Evolutionary conservation across 352 stramenopile species (phyloP).

Genomic region (Phytophthora quininea): DNA sequence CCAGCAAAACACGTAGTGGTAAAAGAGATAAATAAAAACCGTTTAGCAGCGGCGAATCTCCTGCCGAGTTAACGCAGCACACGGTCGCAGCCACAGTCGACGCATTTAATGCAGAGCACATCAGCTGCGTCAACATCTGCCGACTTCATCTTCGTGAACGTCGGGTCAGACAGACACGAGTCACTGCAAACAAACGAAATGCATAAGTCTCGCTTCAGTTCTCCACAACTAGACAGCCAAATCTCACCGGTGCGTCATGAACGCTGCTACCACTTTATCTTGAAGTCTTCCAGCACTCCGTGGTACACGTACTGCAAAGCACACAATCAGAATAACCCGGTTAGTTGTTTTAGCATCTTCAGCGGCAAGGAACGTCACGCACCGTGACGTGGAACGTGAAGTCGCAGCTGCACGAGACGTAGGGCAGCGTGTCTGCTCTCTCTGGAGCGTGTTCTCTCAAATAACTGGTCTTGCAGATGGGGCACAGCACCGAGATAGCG

Average conservation of each 20-base stretch:
- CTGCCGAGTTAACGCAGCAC: slow-evolving; percentile 26
- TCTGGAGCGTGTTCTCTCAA: slow-evolving; percentile 31
- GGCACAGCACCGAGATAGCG: slow-evolving; percentile 32
- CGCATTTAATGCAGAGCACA: slow-evolving; percentile 47
- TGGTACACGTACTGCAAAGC: slow-evolving; percentile 47
- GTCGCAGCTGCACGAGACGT: slow-evolving; percentile 54
- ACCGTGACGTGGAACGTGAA: slow-evolving; percentile 58
- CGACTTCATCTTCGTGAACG: slow-evolving; percentile 45
- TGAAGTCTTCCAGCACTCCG: slow-evolving; percentile 67
- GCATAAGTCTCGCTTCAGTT: neutral
- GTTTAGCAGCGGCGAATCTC: neutral
- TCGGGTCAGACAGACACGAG: slow-evolving; percentile 52
- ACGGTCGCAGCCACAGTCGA: slow-evolving; percentile 41
- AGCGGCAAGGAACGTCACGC: neutral
- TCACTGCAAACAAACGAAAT: slow-evolving; percentile 33
- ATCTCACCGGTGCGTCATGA: slow-evolving; percentile 61
- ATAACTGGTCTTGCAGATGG: slow-evolving; percentile 53
- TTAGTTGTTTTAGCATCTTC: neutral
- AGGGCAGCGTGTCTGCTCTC: slow-evolving; percentile 9
- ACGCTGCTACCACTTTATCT: slow-evolving; percentile 58
- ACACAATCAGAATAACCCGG: neutral
- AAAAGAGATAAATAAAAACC: slow-evolving; percentile 40
- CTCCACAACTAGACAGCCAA: neutral
- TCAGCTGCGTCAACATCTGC: slow-evolving; percentile 24
- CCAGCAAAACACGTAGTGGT: neutral